Percentiles rank a stretch among this genome's conserved stretches.
Conservation (phyloP, 495 filamentous ascomycete species). For the Choiromyces venosus region DNA sequence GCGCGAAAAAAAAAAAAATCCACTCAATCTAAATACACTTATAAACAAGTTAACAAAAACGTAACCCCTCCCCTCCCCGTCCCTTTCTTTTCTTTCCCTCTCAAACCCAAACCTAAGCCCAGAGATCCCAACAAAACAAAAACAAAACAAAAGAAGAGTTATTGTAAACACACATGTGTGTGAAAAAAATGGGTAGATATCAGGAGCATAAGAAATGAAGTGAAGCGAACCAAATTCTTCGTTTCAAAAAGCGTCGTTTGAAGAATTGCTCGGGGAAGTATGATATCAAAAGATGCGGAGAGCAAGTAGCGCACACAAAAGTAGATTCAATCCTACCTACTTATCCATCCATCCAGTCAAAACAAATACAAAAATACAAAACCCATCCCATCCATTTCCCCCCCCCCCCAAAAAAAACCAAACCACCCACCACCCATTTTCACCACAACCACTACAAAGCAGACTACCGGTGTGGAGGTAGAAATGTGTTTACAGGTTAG, state of each 20-base stretch:
- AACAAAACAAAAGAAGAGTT: slow-evolving; percentile 8
- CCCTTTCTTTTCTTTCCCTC: background rate
- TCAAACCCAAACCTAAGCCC: background rate
- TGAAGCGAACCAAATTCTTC: too few relatives aligned
- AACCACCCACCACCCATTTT: background rate
- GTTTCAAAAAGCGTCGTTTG: too few relatives aligned
- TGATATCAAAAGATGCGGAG: too few relatives aligned
- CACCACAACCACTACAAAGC: slow-evolving; percentile 2
- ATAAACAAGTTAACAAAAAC: slow-evolving; percentile 17
- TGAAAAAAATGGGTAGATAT: too few relatives aligned
- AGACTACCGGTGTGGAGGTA: too few relatives aligned
- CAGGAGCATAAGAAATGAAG: too few relatives aligned
- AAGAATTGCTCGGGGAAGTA: too few relatives aligned
- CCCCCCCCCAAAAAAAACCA: background rate
- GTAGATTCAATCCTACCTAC: too few relatives aligned
- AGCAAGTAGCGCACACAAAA: too few relatives aligned
- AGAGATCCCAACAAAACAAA: background rate
- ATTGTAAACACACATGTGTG: slow-evolving; percentile 21
- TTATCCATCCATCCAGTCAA: too few relatives aligned
- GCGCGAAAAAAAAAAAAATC: slow-evolving; percentile 11
- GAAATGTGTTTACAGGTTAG: too few relatives aligned
- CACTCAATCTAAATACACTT: slow-evolving; percentile 12
- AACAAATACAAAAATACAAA: slow-evolving; percentile 4
- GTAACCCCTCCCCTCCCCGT: slow-evolving; percentile 8
- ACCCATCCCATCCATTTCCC: background rate